Evolutionary conservation across 805 yeast genomes (phyloP), one percentile per base, ranked within the genome.

Genomic region (Candida ulmi): DNA sequence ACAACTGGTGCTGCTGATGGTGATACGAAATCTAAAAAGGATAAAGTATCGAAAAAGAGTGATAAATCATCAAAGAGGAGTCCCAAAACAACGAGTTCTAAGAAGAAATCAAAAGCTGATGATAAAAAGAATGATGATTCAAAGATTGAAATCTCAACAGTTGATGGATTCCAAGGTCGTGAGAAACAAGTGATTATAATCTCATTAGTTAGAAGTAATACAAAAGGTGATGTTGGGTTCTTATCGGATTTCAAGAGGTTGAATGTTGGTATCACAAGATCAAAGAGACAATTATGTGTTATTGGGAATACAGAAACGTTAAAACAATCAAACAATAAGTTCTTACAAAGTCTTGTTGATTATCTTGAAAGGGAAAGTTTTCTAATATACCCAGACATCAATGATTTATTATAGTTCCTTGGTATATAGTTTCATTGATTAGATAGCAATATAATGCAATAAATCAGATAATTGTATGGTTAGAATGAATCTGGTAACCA

Each of bases 141-240:
- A 1, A 54, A 45, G 3, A 64, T 91, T 6, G 98, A 91, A 54
- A 75, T 90, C 0, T 78, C 95, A 5, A 87, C 97, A 0, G 91
- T 91, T 5, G 99, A 91, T 63, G 97, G 97, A 1, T 93, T 91
- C 54, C 99, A 91, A 65, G 99, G 99, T 2, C 68, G 97, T 45
- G 99, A 91, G 55, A 93, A 91, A 58, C 95, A 90, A 51, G 82
- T 80, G 0, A 88, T 91, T 7, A 71, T 91, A 1, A 63, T 93
- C 11, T 73, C 93, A 2, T 60, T 91, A 39, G 97, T 91, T 2
- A 69, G 99, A 46, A 82, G 93, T 30, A 91, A 91, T 57, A 80
- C 74, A 17, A 51, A 62, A 2, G 59, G 70, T 26, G 85, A 82
- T 38, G 81, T 90, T 35, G 98, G 98, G 9, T 93, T 91, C 54